These are phyloP conservation scores for Luzula sylvatica DNA, from an alignment of 176 grass and related monocot species.

Conservation along the genomic window DNA sequence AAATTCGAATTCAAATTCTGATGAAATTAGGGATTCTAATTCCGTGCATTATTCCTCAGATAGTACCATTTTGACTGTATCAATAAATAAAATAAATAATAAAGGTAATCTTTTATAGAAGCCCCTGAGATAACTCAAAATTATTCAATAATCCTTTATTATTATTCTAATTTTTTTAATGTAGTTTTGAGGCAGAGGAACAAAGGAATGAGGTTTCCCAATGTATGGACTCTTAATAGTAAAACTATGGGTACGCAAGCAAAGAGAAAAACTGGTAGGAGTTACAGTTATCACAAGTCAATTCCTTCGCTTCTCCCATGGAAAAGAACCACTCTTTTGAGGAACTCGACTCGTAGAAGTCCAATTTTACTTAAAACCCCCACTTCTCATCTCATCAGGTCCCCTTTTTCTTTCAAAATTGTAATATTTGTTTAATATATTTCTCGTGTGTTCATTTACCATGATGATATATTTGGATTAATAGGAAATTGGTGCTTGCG, in stretches of 20 bases:
- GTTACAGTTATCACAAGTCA: slow-evolving; percentile 29
- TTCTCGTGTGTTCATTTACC: slow-evolving; percentile 6
- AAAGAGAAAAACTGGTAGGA: slow-evolving; percentile 32
- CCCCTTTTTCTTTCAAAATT: slow-evolving; percentile 11
- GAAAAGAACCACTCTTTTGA: slow-evolving; percentile 68
- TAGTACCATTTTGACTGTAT: slow-evolving; percentile 9
- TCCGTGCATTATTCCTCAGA: slow-evolving; percentile 31
- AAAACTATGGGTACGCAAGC: slow-evolving; percentile 46
- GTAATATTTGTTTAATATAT: too few relatives aligned
- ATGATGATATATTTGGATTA: slow-evolving; percentile 15
- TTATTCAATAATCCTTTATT: too few relatives aligned
- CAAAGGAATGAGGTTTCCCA: slow-evolving; percentile 39
- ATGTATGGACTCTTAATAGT: slow-evolving; percentile 64
- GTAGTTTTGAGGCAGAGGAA: slow-evolving; percentile 49
- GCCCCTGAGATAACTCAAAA: too few relatives aligned
- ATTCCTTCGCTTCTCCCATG: slow-evolving; percentile 85
- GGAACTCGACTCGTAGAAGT: slow-evolving; percentile 35
- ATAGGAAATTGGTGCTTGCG: slow-evolving; percentile 54
- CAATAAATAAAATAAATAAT: slow-evolving; percentile 27
- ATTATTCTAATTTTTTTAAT: slow-evolving; percentile 24
- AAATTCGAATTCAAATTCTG: slow-evolving; percentile 45
- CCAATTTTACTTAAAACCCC: slow-evolving; percentile 31
- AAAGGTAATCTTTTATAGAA: slow-evolving; percentile 47
- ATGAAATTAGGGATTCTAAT: slow-evolving; percentile 48
- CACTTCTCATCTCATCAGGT: slow-evolving; percentile 57